These are phyloP conservation scores for Cerioporus squamosus DNA, from an alignment of 1,284 basidiomycete species.

Conservation along the genomic window DNA sequence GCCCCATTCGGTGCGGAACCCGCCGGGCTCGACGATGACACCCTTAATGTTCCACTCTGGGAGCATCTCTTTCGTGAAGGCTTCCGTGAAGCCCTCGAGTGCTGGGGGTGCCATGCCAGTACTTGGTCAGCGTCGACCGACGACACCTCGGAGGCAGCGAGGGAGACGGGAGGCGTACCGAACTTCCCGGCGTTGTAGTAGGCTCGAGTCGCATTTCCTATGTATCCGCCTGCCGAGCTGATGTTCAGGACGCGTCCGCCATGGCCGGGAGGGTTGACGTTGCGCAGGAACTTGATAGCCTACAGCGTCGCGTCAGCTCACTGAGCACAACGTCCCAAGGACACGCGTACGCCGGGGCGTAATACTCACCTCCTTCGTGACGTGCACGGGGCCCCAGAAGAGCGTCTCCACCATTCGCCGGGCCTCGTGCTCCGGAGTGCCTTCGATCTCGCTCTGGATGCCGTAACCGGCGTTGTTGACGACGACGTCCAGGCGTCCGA, in stretches of 20 bases:
- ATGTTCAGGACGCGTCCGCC: constrained; percentile 40
- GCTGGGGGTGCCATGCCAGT: constrained; percentile 15
- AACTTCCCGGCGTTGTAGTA: constrained; percentile 37
- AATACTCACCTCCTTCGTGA: constrained; percentile 28
- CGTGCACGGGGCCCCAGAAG: constrained; percentile 42
- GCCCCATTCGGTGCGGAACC: constrained; percentile 15
- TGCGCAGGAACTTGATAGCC: constrained; percentile 42
- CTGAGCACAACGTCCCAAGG: neutral
- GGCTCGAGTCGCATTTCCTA: constrained; percentile 25
- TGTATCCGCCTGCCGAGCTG: constrained; percentile 33
- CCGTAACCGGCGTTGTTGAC: constrained; percentile 46
- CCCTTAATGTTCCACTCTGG: constrained; percentile 49
- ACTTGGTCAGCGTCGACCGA: no score
- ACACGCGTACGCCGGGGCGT: neutral
- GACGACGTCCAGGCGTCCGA: constrained; percentile 48
- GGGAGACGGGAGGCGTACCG: constrained; percentile 19
- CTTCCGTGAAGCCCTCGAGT: constrained; percentile 37
- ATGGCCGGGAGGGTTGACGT: constrained; percentile 37
- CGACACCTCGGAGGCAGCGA: no score
- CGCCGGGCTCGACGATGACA: constrained; percentile 20
- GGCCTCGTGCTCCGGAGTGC: constrained; percentile 36
- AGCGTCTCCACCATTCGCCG: constrained; percentile 39
- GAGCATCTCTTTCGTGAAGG: constrained; percentile 37
- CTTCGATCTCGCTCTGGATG: constrained; percentile 41
- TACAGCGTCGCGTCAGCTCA: constrained; percentile 1